Percentiles rank a stretch among this genome's conserved stretches.
Evolutionary conservation across 2,329 filamentous ascomycete species (phyloP).

Genomic region (Claviceps sorghi): DNA sequence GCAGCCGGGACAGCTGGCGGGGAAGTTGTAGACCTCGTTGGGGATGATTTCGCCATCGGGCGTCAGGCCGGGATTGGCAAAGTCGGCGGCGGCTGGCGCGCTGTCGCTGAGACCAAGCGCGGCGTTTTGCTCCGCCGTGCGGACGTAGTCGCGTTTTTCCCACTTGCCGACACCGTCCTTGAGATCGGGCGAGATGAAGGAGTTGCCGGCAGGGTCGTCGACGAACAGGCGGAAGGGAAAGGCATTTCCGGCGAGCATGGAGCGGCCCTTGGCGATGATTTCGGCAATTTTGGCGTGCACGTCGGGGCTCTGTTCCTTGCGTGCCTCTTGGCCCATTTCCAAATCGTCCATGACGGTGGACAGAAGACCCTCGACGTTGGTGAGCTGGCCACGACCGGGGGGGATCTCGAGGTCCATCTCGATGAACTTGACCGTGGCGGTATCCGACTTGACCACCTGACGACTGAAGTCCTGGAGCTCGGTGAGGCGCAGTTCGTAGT

Average conservation of each 20-base stretch:
- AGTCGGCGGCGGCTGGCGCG: constrained; percentile 35
- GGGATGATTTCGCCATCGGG: constrained; percentile 70
- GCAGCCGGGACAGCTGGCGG: constrained; percentile 83
- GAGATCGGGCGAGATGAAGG: constrained; percentile 82
- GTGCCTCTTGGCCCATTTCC: constrained; percentile 63
- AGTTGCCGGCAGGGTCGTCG: constrained; percentile 90
- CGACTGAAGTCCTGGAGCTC: constrained; percentile 60
- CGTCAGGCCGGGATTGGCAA: constrained; percentile 34
- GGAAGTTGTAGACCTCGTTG: constrained; percentile 86
- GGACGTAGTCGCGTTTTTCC: constrained; percentile 68
- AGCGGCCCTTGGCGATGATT: constrained; percentile 57
- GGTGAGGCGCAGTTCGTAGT: constrained; percentile 71
- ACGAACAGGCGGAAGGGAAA: constrained; percentile 82
- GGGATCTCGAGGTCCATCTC: constrained; percentile 91
- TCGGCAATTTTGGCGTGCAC: constrained; percentile 63
- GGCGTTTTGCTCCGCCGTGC: constrained; percentile 76
- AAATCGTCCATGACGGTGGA: constrained; percentile 67
- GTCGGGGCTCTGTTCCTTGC: constrained; percentile 66
- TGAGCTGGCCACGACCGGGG: constrained; percentile 76
- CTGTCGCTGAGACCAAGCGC: constrained; percentile 61
- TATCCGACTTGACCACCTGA: constrained; percentile 86
- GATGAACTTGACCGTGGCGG: constrained; percentile 71
- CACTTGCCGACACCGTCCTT: constrained; percentile 75
- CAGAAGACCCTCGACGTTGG: constrained; percentile 83
- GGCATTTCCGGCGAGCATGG: constrained; percentile 61